These are phyloP conservation scores for Glebionis coronaria DNA, from an alignment of 129 eudicot species.

Conservation along the genomic window DNA sequence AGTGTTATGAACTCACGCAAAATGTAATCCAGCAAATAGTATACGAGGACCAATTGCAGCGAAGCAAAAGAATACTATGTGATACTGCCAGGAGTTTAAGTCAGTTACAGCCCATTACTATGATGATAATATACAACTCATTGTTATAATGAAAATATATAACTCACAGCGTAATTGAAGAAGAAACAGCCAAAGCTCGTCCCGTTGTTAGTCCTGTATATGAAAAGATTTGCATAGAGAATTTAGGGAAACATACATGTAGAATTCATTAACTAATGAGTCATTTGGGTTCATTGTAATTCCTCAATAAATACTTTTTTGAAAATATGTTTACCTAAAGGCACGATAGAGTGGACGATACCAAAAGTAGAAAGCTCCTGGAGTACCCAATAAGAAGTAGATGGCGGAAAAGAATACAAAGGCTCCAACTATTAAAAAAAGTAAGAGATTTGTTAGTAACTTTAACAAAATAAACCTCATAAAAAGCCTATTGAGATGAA, in stretches of 20 bases:
- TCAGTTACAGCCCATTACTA: not conserved
- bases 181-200: constrained; percentile 80
- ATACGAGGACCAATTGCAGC: constrained; percentile 94
- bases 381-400: constrained; percentile 74
- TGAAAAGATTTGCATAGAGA: not conserved
- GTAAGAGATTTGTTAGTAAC: not conserved
- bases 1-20: constrained; percentile 51
- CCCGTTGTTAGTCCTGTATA: constrained; percentile 74
- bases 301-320: not conserved
- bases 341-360: constrained; percentile 96
- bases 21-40: constrained; percentile 61
- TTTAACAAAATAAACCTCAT: not conserved
- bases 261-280: no score
- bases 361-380: constrained; percentile 87
- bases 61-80: constrained; percentile 69
- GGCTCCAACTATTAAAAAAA: constrained; percentile 40
- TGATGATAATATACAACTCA: not conserved
- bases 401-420: constrained; percentile 66
- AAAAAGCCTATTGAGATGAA: not conserved
- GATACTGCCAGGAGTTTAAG: constrained; percentile 41
- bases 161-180: constrained; percentile 59
- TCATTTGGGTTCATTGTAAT: not conserved
- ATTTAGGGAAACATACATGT: not conserved
- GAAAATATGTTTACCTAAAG: constrained; percentile 47
- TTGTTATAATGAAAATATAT: not conserved